Conservation (phyloP, 1,284 basidiomycete genomes). For the Melampsora americana region DNA sequence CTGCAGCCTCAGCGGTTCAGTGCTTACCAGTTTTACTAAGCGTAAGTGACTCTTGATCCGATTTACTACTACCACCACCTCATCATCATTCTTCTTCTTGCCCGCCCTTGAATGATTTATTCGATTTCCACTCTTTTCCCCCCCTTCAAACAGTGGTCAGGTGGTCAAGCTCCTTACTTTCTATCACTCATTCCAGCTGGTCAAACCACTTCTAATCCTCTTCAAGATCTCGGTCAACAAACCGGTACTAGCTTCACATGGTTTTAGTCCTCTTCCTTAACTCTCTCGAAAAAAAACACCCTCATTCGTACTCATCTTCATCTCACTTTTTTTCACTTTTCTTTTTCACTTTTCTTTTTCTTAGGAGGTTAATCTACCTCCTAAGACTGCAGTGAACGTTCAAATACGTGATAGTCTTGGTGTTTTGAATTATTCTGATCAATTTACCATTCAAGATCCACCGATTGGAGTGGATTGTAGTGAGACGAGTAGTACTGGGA, state of each 20-base stretch:
- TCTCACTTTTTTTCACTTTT: too few relatives aligned
- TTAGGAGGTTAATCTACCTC: conserved; percentile 16
- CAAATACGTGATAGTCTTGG: conserved; percentile 65
- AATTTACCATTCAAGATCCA: conserved; percentile 58
- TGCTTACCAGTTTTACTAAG: conserved; percentile 5
- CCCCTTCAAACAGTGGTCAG: conserved; percentile 61
- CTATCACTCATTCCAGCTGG: conserved; percentile 68
- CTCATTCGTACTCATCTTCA: background rate
- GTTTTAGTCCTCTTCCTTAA: background rate
- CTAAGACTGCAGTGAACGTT: conserved; percentile 52
- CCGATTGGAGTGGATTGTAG: background rate
- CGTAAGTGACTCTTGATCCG: background rate
- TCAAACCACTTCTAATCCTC: conserved; percentile 55
- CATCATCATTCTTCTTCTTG: too few relatives aligned
- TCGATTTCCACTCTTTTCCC: background rate
- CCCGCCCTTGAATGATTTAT: too few relatives aligned
- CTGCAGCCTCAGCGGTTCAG: background rate
- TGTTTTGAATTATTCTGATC: conserved; percentile 60
- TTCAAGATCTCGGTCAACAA: conserved; percentile 17
- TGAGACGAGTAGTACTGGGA: too few relatives aligned
- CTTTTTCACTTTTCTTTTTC: too few relatives aligned
- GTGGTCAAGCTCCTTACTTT: conserved; percentile 65
- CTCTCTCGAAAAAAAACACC: too few relatives aligned
- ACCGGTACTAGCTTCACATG: conserved; percentile 3
- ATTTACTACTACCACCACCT: too few relatives aligned